A percentile compares a stretch with the other conserved stretches of the same genome.
These are phyloP conservation scores for Arachnomyces sp. DNA, from an alignment of 2,329 filamentous ascomycete genomes.

Conservation along the genomic window DNA sequence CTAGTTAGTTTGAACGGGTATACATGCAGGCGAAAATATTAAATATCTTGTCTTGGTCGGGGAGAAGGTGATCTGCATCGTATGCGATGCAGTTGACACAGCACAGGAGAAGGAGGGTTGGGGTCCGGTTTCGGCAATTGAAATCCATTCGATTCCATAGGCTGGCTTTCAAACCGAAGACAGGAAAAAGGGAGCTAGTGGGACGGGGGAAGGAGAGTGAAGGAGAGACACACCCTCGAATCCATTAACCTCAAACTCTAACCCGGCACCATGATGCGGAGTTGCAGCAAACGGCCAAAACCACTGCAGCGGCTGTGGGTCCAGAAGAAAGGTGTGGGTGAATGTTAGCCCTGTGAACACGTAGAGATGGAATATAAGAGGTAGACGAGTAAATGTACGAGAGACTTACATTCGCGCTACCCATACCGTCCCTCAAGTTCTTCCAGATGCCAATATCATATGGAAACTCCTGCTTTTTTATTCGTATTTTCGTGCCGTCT, in stretches of 20 bases:
- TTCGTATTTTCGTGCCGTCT: slow-evolving; percentile 46
- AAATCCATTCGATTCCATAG: slow-evolving; percentile 1
- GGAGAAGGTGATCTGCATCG: no score
- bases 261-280: slow-evolving; percentile 38
- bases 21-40: not conserved
- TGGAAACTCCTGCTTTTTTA: slow-evolving; percentile 55
- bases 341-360: not conserved
- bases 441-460: slow-evolving; percentile 56
- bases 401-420: slow-evolving; percentile 35
- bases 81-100: no score
- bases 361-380: not conserved
- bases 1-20: not conserved
- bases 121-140: slow-evolving; percentile 3
- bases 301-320: slow-evolving; percentile 43
- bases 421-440: slow-evolving; percentile 54
- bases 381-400: not conserved
- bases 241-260: slow-evolving; percentile 49
- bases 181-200: slow-evolving; percentile 2
- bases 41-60: slow-evolving; percentile 4
- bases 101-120: no score
- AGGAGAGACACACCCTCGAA: slow-evolving; percentile 44
- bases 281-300: slow-evolving; percentile 52
- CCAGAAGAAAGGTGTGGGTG: not conserved
- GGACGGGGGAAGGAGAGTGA: not conserved
- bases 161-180: not conserved